A percentile compares a stretch with the other conserved stretches of the same genome.
Conservation (phyloP, 345 rosid genomes). For the Atalantia buxifolia region DNA sequence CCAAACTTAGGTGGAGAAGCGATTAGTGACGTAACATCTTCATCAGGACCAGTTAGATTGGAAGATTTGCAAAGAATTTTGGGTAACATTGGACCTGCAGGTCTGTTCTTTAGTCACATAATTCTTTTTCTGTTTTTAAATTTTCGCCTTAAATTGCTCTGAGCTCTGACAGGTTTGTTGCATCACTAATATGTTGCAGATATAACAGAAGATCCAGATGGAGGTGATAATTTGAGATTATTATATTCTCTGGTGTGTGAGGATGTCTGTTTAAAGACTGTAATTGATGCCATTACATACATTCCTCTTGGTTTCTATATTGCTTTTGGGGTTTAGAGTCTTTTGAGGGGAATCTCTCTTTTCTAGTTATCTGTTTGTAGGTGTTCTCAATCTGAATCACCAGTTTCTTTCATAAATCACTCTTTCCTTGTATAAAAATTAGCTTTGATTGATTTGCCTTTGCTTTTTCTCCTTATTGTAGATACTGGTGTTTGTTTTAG, state of each 20-base stretch:
- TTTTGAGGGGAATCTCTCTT: background rate
- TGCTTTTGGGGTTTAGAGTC: background rate
- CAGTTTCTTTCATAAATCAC: background rate
- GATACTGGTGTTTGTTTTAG: background rate
- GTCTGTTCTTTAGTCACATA: slow-evolving; percentile 27
- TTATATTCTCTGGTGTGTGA: background rate
- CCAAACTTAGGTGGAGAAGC: slow-evolving; percentile 64
- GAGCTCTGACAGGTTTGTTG: slow-evolving; percentile 25
- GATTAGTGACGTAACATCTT: slow-evolving; percentile 64
- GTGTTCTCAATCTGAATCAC: background rate
- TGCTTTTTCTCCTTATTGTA: background rate
- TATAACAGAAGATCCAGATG: slow-evolving; percentile 62
- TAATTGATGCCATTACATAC: background rate
- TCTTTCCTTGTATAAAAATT: background rate
- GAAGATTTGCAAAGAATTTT: slow-evolving; percentile 91
- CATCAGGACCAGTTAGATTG: slow-evolving; percentile 85
- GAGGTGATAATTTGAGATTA: slow-evolving; percentile 42
- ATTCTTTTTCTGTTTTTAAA: background rate
- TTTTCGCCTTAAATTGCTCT: slow-evolving; percentile 2
- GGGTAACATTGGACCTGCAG: slow-evolving; percentile 71
- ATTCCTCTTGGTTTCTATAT: background rate
- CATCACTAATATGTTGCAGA: slow-evolving; percentile 40
- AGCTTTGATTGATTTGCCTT: background rate
- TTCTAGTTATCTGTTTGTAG: background rate
- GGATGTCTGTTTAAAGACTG: background rate